Conservation (phyloP, 2,329 filamentous ascomycete genomes). For the Cercospora sp. region DNA sequence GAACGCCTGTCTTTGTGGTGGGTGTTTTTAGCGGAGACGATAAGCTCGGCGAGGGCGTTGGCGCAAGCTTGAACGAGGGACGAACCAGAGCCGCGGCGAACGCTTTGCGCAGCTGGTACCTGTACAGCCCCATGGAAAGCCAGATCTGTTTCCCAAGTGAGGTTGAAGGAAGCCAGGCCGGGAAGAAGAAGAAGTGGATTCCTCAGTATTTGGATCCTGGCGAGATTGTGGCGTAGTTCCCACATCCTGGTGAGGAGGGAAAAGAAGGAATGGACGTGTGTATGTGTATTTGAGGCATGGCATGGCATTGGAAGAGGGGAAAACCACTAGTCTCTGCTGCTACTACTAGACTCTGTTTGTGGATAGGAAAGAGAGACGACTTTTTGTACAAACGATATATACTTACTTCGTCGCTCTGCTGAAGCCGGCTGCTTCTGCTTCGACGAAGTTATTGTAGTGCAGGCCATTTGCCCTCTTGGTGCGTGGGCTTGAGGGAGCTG, state of each 20-base stretch:
- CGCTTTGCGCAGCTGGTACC: constrained; percentile 90
- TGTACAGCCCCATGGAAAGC: constrained; percentile 74
- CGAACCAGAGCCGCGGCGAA: constrained; percentile 78
- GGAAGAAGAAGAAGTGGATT: constrained; percentile 45
- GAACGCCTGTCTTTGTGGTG: constrained; percentile 87
- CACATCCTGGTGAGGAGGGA: background rate
- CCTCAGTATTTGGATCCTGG: constrained; percentile 59
- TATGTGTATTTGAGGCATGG: constrained; percentile 1
- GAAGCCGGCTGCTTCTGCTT: constrained; percentile 17
- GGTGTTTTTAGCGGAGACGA: constrained; percentile 90
- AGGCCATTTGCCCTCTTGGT: constrained; percentile 3
- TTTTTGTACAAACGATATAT: background rate
- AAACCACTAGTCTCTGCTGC: background rate
- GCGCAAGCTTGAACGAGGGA: constrained; percentile 73
- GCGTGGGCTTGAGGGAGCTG: background rate
- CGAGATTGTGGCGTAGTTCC: constrained; percentile 48
- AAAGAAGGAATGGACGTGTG: background rate
- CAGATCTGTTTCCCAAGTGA: constrained; percentile 55
- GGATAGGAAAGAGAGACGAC: background rate
- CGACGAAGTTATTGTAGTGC: constrained; percentile 19
- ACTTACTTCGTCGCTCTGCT: constrained; percentile 1
- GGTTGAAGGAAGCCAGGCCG: constrained; percentile 31
- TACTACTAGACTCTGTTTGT: background rate
- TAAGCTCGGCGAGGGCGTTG: constrained; percentile 88
- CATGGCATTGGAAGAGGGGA: background rate